phyloP scores from a whole-genome alignment of 2,329 filamentous ascomycete genomes.

The Sclerotinia borealis region DNA sequence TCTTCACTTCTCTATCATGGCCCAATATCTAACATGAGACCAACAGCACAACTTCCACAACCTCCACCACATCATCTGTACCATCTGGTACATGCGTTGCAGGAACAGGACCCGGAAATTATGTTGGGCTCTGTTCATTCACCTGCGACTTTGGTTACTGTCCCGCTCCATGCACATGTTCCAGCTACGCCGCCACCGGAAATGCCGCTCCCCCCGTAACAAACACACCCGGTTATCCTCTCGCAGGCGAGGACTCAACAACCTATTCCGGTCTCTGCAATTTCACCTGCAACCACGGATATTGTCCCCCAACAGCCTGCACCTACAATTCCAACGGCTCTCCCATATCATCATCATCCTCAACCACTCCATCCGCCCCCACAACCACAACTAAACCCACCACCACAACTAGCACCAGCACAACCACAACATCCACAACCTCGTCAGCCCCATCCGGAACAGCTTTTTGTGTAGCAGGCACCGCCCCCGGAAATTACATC shows the following conservation, averaged over 20 bases:
- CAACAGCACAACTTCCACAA: constrained; percentile 4
- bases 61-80: background rate
- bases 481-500: constrained; percentile 32
- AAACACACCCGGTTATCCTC: background rate
- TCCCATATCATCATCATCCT: background rate
- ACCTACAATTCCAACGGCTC: background rate
- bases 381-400: background rate
- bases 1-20: no score
- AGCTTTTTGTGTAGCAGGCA: constrained; percentile 21
- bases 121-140: constrained; percentile 34
- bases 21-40: background rate
- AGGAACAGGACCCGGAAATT: constrained; percentile 32
- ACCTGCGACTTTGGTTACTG: constrained; percentile 24
- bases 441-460: constrained; percentile 10
- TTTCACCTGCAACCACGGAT: constrained; percentile 27
- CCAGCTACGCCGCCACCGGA: background rate
- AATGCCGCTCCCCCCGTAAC: background rate
- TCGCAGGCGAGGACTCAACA: background rate
- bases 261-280: constrained; percentile 27
- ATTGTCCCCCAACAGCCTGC: constrained; percentile 19
- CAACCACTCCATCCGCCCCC: background rate
- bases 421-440: constrained; percentile 9
- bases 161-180: constrained; percentile 15
- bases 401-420: background rate
- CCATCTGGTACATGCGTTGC: constrained; percentile 16